phyloP scores from a whole-genome alignment of 2,329 filamentous ascomycete species.

The Pseudopithomyces maydicus region DNA sequence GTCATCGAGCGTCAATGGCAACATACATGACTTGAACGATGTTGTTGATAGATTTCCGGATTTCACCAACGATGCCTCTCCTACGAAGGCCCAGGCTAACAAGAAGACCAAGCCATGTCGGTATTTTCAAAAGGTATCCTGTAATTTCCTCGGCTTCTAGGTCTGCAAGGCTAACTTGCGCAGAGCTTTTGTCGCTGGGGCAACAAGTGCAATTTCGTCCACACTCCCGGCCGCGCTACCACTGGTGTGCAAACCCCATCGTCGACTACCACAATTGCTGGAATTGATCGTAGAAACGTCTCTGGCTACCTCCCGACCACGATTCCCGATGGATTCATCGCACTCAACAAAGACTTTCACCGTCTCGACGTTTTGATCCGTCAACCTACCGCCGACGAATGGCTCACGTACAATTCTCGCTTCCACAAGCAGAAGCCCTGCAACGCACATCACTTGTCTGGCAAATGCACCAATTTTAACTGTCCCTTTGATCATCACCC shows the following conservation, averaged over 20 bases:
- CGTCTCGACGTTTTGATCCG: conserved; percentile 54
- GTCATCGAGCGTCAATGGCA: background rate
- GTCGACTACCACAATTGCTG: background rate
- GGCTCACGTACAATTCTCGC: conserved; percentile 45
- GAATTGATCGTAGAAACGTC: conserved; percentile 16
- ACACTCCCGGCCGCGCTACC: conserved; percentile 8
- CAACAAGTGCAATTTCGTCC: conserved; percentile 27
- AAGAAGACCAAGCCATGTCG: conserved; percentile 21
- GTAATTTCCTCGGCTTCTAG: too few species aligned
- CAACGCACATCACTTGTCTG: conserved; percentile 54
- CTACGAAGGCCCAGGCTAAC: background rate
- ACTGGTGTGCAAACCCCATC: background rate
- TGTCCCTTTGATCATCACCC: conserved; percentile 55
- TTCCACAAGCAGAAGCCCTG: conserved; percentile 51
- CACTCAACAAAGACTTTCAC: conserved; percentile 54
- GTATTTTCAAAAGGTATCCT: conserved; percentile 30
- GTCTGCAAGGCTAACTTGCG: conserved; percentile 6
- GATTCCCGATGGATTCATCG: conserved; percentile 38
- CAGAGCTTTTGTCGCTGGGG: conserved; percentile 31
- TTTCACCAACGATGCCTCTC: background rate
- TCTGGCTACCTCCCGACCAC: conserved; percentile 21
- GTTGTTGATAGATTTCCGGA: background rate
- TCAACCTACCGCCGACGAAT: conserved; percentile 43
- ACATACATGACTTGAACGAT: conserved; percentile 5
- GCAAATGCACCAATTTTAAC: conserved; percentile 38